These are phyloP conservation scores for Bertia moriformis DNA, from an alignment of 2,329 filamentous ascomycete genomes.

Conservation along the genomic window DNA sequence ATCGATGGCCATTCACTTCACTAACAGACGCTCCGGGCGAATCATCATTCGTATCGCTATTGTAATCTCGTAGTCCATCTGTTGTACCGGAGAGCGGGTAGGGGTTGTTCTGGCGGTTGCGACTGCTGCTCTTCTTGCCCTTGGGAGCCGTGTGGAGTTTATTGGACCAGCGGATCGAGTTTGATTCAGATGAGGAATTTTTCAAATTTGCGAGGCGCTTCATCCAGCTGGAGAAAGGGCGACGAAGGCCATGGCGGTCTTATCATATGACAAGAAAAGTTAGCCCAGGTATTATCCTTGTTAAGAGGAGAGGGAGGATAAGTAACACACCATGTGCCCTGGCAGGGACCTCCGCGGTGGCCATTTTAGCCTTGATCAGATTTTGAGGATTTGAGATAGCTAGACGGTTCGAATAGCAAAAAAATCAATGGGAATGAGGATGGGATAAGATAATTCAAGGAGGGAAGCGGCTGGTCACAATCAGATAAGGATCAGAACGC, in stretches of 20 bases:
- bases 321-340: constrained; percentile 19
- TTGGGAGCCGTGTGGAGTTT: constrained; percentile 12
- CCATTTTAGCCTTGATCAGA: constrained; percentile 7
- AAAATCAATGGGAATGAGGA: background rate
- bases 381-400: background rate
- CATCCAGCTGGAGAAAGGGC: constrained; percentile 52
- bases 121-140: constrained; percentile 24
- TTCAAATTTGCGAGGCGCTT: constrained; percentile 52
- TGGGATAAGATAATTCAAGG: background rate
- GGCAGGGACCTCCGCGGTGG: constrained; percentile 12
- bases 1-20: constrained; percentile 13
- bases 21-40: constrained; percentile 29
- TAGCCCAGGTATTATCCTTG: no score
- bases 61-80: constrained; percentile 10
- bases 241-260: constrained; percentile 42
- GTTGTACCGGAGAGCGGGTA: constrained; percentile 40
- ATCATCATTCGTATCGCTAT: background rate
- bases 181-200: constrained; percentile 31
- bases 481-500: no score
- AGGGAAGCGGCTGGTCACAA: no score
- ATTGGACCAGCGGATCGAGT: constrained; percentile 21
- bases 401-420: background rate
- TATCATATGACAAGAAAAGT: constrained; percentile 13
- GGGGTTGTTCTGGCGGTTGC: constrained; percentile 36
- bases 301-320: constrained; percentile 3